Evolutionary conservation across 2,329 filamentous ascomycete genomes (phyloP), one percentile per base, ranked within the genome.

Genomic region (Penicillium sp.): DNA sequence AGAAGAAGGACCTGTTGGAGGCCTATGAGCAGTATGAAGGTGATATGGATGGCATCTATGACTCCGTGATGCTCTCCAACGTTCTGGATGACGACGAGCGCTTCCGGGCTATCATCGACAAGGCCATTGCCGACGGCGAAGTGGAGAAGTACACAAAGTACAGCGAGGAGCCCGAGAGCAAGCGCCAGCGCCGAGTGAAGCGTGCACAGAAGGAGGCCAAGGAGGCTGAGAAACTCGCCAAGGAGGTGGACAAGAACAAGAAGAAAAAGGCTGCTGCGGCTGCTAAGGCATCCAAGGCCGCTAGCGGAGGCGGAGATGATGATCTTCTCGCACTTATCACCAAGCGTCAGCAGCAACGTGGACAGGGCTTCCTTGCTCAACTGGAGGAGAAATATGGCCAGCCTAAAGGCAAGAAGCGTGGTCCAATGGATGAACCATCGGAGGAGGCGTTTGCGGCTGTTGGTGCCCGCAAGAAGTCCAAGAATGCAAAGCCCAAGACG

Each of bases 51-150:
- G 79, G 78, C 19, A 80, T 99, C 0, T 98, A 96, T 77, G 87
- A 93, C 73, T 81, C 82, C 0, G 90, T 99, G 44, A 96, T 99
- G 88, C 84, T 97, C 49, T 96, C 92, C 69, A 86, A 94, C 72
- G 88, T 93, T 10, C 74, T 92, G 1, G 88, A 90, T 58, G 95
- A 99, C 68, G 95, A 99, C 69, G 89, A 90, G 58, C 85, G 95
- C 9, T 97, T 97, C 79, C 85, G 92, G 15, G 78, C 73, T 17
- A 91, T 96, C 49, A 92, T 99, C 58, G 87, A 96, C 72, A 83
- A 87, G 38, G 95, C 93, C 3, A 95, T 99, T 71, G 82, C 84
- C 38, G 83, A 80, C 4, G 86, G 87, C 1, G 86, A 91, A 40
- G 89, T 96, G 0, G 78, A 88, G 47, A 81, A 81, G 0, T 93